These are phyloP conservation scores for Rauvolfia tetraphylla DNA, from an alignment of 257 asterid genomes.

Conservation along the genomic window DNA sequence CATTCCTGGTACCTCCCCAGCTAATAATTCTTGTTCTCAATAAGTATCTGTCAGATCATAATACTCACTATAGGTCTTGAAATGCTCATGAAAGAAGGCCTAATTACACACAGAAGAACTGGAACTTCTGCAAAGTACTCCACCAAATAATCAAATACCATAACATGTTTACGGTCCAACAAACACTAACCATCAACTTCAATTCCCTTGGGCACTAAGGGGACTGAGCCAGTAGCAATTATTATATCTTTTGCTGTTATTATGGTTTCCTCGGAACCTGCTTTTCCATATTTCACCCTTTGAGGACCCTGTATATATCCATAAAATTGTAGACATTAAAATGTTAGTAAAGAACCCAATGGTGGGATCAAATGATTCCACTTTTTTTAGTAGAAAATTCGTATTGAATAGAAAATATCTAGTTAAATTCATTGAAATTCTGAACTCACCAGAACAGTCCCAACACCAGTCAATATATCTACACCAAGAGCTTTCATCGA, in stretches of 20 bases:
- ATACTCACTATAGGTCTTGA: neutral
- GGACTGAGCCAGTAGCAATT: slow-evolving; percentile 91
- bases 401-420: neutral
- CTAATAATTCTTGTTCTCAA: neutral
- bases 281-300: slow-evolving; percentile 73
- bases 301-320: slow-evolving; percentile 73
- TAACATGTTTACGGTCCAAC: slow-evolving; percentile 17
- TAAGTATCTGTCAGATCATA: neutral
- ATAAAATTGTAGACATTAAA: neutral
- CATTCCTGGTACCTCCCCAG: neutral
- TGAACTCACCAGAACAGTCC: slow-evolving; percentile 71
- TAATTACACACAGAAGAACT: neutral
- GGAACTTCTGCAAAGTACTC: neutral
- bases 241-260: slow-evolving; percentile 87
- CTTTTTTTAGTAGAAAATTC: neutral
- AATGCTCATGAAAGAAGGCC: too few relatives aligned
- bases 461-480: slow-evolving; percentile 86
- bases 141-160: neutral
- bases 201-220: slow-evolving; percentile 89
- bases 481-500: slow-evolving; percentile 92
- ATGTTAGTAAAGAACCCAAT: neutral
- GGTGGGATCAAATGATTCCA: neutral
- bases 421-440: neutral
- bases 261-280: slow-evolving; percentile 52
- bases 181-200: slow-evolving; percentile 85